These are phyloP conservation scores for Phaeotremella skinneri DNA, from an alignment of 768 basidiomycete genomes.

Conservation along the genomic window DNA sequence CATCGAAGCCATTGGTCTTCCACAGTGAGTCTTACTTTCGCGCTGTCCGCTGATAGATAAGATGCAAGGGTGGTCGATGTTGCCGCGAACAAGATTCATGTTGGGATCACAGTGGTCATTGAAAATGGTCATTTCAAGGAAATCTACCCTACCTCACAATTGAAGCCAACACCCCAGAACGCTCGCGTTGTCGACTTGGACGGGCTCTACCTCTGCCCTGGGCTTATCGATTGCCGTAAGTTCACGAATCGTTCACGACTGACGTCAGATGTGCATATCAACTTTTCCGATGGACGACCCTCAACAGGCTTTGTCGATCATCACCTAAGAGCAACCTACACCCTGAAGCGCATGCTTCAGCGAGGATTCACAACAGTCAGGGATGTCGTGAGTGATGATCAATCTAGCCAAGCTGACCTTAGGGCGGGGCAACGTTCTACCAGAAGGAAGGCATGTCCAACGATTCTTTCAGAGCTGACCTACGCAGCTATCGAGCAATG, in stretches of 20 bases:
- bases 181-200: constrained; percentile 7
- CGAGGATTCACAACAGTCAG: constrained; percentile 55
- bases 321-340: constrained; percentile 52
- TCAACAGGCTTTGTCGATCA: constrained; percentile 6
- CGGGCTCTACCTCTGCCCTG: constrained; percentile 11
- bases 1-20: neutral
- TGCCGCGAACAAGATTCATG: neutral
- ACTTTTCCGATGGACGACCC: constrained; percentile 7
- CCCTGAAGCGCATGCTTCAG: constrained; percentile 54
- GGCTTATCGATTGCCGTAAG: constrained; percentile 16
- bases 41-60: neutral
- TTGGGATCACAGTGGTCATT: neutral
- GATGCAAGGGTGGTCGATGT: constrained; percentile 1
- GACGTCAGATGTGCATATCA: constrained; percentile 15
- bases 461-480: neutral
- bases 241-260: neutral
- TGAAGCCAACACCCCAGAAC: neutral
- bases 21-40: neutral
- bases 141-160: neutral
- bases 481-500: constrained; percentile 42
- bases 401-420: neutral
- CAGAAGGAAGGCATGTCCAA: neutral
- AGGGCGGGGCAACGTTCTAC: constrained; percentile 1
- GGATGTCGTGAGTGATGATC: constrained; percentile 28
- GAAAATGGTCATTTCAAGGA: neutral